phyloP scores from a whole-genome alignment of 2,329 filamentous ascomycete species.

The Aspergillus pseudoglaucus region DNA sequence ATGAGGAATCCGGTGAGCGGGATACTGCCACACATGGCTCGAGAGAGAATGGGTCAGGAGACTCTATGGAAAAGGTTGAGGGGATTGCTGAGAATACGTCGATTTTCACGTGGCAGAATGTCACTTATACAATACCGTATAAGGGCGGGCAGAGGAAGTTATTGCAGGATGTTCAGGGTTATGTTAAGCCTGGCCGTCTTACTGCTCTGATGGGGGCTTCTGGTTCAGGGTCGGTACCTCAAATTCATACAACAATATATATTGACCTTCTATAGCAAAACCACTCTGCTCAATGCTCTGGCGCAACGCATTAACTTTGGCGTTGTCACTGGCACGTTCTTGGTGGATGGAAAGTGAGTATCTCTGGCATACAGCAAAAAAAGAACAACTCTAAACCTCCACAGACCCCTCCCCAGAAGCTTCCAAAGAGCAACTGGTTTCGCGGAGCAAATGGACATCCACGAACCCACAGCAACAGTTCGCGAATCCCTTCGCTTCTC shows the following conservation, averaged over 20 bases:
- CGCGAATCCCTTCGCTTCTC: conserved; percentile 62
- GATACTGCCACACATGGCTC: conserved; percentile 9
- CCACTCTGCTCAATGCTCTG: conserved; percentile 42
- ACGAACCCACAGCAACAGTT: conserved; percentile 60
- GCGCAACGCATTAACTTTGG: conserved; percentile 42
- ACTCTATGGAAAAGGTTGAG: conserved; percentile 30
- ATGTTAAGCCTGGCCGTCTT: conserved; percentile 68
- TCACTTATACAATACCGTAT: conserved; percentile 62
- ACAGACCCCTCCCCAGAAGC: conserved; percentile 36
- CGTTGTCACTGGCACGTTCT: conserved; percentile 37
- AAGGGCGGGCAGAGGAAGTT: conserved; percentile 42
- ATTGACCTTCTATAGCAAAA: conserved; percentile 34
- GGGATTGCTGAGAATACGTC: conserved; percentile 59
- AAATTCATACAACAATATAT: too few relatives aligned
- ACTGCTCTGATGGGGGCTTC: conserved; percentile 78
- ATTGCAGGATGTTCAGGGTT: conserved; percentile 60
- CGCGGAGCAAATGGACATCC: conserved; percentile 60
- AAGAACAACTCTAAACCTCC: conserved; percentile 5
- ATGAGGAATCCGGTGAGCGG: conserved; percentile 47
- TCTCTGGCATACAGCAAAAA: neutral
- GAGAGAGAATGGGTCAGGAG: conserved; percentile 11
- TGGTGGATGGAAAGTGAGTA: conserved; percentile 40
- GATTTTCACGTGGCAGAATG: conserved; percentile 77
- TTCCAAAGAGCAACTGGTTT: conserved; percentile 52
- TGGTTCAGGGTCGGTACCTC: conserved; percentile 42